Percentiles rank a stretch among this genome's conserved stretches.
Evolutionary conservation across 2,329 filamentous ascomycete species (phyloP).

Genomic region (Cryphonectria naterciae): DNA sequence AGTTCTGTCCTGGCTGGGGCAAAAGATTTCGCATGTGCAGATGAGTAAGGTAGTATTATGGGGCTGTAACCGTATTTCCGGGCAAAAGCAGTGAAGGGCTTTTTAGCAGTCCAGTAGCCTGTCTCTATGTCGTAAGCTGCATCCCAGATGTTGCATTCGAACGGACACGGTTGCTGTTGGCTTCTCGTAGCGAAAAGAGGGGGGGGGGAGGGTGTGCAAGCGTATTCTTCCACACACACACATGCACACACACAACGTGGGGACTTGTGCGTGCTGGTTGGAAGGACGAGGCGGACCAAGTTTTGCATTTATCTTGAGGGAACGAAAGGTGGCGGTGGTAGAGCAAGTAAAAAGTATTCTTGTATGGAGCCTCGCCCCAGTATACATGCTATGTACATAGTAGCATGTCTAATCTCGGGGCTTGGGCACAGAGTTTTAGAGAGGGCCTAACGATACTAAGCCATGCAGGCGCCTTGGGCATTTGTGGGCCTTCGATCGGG

Average conservation of each 20-base stretch:
- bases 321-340: neutral
- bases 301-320: neutral
- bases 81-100: neutral
- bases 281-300: neutral
- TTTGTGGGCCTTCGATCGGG: neutral
- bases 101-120: neutral
- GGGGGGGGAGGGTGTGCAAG: neutral
- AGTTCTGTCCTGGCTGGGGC: neutral
- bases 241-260: neutral
- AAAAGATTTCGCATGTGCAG: neutral
- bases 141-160: neutral
- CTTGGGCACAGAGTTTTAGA: slow-evolving; percentile 6
- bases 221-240: neutral
- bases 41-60: slow-evolving; percentile 7
- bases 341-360: neutral
- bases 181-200: neutral
- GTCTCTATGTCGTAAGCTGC: slow-evolving; percentile 3
- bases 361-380: neutral
- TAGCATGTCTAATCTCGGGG: slow-evolving; percentile 4
- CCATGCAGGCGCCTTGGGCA: neutral
- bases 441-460: slow-evolving; percentile 4
- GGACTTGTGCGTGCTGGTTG: neutral
- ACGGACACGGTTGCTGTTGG: slow-evolving; percentile 1
- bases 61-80: neutral
- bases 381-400: neutral